A percentile compares a stretch with the other conserved stretches of the same genome.
Conservation (phyloP, 768 basidiomycete genomes). For the Mycena leptocephala region DNA sequence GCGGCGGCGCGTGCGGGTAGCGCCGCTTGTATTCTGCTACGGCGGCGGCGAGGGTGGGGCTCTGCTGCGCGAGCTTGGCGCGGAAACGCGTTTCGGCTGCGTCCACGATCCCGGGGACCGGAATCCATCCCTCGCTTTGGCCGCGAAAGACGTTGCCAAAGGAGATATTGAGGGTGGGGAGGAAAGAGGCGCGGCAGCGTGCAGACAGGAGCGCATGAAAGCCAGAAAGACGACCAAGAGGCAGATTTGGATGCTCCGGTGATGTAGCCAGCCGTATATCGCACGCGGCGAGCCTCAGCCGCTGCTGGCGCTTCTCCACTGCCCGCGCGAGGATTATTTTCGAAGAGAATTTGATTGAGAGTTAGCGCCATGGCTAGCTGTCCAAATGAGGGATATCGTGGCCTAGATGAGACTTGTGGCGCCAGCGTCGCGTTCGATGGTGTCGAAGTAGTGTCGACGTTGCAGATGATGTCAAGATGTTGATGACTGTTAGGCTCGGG, state of each 20-base stretch:
- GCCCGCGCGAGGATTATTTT: too few relatives aligned
- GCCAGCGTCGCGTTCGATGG: too few relatives aligned
- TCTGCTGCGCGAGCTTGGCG: conserved; percentile 79
- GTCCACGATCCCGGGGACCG: conserved; percentile 85
- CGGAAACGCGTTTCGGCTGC: conserved; percentile 86
- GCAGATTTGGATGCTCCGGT: conserved; percentile 23
- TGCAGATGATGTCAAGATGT: too few relatives aligned
- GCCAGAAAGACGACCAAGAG: conserved; percentile 21
- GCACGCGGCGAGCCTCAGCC: neutral
- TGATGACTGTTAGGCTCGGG: too few relatives aligned
- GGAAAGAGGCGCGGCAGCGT: conserved; percentile 22
- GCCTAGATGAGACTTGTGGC: neutral
- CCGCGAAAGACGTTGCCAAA: neutral
- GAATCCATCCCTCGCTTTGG: conserved; percentile 8
- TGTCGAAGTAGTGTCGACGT: too few relatives aligned
- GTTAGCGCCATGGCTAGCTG: too few relatives aligned
- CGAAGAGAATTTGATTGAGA: too few relatives aligned
- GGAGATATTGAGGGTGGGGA: neutral
- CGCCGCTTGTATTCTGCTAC: conserved; percentile 87
- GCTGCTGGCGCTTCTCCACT: too few relatives aligned
- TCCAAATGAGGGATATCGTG: neutral
- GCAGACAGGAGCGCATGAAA: conserved; percentile 24
- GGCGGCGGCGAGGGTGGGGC: conserved; percentile 84
- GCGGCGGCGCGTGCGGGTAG: conserved; percentile 88
- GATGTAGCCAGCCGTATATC: conserved; percentile 21